Evolutionary conservation across 2,329 filamentous ascomycete species (phyloP).

Genomic region (Xylaria digitata): DNA sequence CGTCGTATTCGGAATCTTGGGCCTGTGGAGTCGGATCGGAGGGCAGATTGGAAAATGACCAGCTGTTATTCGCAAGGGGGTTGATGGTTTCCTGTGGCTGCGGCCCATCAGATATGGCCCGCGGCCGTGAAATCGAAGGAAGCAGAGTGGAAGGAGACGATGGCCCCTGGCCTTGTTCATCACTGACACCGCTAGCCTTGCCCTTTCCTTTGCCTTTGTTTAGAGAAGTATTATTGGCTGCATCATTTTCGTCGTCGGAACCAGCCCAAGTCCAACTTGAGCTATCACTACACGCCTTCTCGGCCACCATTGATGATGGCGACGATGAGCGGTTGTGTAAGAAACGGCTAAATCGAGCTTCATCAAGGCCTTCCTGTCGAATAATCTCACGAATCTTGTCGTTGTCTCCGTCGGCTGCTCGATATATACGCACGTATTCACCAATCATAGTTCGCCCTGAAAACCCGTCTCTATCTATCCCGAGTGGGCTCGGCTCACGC

Average conservation of each 20-base stretch:
- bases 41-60: constrained; percentile 62
- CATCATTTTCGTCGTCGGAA: constrained; percentile 41
- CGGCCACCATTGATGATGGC: constrained; percentile 37
- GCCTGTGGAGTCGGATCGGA: constrained; percentile 1
- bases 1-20: constrained; percentile 10
- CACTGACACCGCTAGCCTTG: constrained; percentile 23
- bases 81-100: constrained; percentile 58
- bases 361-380: constrained; percentile 67
- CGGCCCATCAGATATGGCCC: constrained; percentile 69
- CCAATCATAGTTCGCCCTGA: constrained; percentile 50
- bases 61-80: constrained; percentile 69
- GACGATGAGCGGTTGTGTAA: constrained; percentile 33
- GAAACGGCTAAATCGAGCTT: constrained; percentile 59
- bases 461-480: constrained; percentile 28
- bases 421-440: constrained; percentile 66
- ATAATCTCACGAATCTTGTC: constrained; percentile 70
- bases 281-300: constrained; percentile 42
- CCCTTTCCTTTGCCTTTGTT: constrained; percentile 44
- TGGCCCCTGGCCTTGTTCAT: constrained; percentile 17
- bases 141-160: constrained; percentile 11
- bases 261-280: constrained; percentile 49
- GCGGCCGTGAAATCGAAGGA: constrained; percentile 53
- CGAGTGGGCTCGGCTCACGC: constrained; percentile 36
- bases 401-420: constrained; percentile 69
- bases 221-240: constrained; percentile 15